Base-by-base conservation (phyloP, 2,329 filamentous ascomycete genomes). In the Elsinoe australis region DNA sequence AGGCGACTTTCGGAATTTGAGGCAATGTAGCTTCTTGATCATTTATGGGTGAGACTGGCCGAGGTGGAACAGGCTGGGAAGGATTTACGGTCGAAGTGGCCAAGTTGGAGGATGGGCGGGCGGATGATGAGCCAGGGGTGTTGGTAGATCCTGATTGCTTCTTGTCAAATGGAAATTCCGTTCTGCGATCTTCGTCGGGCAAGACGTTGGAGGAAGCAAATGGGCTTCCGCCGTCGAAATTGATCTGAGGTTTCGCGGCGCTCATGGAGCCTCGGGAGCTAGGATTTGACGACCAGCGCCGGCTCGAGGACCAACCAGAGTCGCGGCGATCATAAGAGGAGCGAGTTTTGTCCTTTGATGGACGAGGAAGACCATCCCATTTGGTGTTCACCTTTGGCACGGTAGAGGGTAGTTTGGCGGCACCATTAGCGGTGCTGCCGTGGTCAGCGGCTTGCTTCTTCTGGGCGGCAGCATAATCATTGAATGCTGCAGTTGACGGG, bases 361-460 rank as follows among this genome's bases (percentile, higher is more conserved):
- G n/a, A 15, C 44, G 29, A 22, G 44, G 44, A 7, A 48, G 14
- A 38, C 31, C 45, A 22, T 48, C 45, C 45, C 45, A 48, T 31
- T 48, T 48, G 33, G 26, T 48, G 22, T 38, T 48, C 15, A 24
- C 19, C 45, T 48, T 48, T 17, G 32, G 32, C 10, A 34, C 33
- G 14, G 18, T 26, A 21, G 45, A 24, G 3, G 45, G 45, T 14
- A 34, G n/a, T 17, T 39, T 48, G 5, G 24, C 31, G 14, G 19
- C 18, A 12, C 18, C 17, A 19, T n/a, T 14, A 28, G 12, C 18
- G 19, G 15, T n/a, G 17, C 15, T 9, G 32, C 18, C 19, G n/a
- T 19, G 24, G 12, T 14, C 26, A 6, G 32, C n/a, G 3, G 17
- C 7, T 17, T 35, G 22, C 31, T 17, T 29, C 21, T 39, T 48